These are phyloP conservation scores for Rhizoctonia solani DNA, from an alignment of 1,284 basidiomycete species.

Conservation along the genomic window DNA sequence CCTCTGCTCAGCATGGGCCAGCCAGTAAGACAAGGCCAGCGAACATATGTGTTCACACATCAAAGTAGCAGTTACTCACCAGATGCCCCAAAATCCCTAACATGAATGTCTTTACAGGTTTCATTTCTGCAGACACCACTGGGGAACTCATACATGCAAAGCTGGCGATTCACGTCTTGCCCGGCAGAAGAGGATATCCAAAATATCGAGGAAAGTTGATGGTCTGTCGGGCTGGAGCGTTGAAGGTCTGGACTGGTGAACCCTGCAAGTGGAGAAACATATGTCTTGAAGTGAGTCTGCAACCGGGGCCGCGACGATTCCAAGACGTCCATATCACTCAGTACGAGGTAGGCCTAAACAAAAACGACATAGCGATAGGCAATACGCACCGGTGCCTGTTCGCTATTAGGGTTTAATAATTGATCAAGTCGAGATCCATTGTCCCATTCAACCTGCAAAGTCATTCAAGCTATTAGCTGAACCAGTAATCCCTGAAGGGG, in stretches of 20 bases:
- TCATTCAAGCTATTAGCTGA: slow-evolving; percentile 1
- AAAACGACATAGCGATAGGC: neutral
- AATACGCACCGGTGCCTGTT: slow-evolving; percentile 11
- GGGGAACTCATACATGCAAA: slow-evolving; percentile 30
- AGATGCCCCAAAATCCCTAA: slow-evolving; percentile 14
- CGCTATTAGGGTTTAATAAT: neutral
- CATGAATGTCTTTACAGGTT: slow-evolving; percentile 22
- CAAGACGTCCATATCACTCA: slow-evolving; percentile 12
- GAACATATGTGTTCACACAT: neutral
- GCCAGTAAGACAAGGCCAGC: neutral
- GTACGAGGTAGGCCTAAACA: slow-evolving; percentile 9
- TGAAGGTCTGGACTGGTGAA: slow-evolving; percentile 27
- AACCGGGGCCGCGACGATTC: slow-evolving; percentile 1
- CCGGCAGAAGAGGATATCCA: slow-evolving; percentile 25
- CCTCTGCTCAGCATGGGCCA: slow-evolving; percentile 4
- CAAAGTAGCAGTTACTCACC: slow-evolving; percentile 2
- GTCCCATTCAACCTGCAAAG: neutral
- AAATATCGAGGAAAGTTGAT: slow-evolving; percentile 21
- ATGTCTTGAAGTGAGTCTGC: slow-evolving; percentile 33
- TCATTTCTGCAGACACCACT: slow-evolving; percentile 19
- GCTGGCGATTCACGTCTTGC: slow-evolving; percentile 11
- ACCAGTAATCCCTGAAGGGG: neutral
- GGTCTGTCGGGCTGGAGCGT: slow-evolving; percentile 13
- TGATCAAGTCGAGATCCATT: neutral
- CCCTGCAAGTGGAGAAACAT: slow-evolving; percentile 16